A percentile compares a stretch with the other conserved stretches of the same genome.
These are phyloP conservation scores for Botrytis paeoniae DNA, from an alignment of 2,329 filamentous ascomycete species.

Conservation along the genomic window DNA sequence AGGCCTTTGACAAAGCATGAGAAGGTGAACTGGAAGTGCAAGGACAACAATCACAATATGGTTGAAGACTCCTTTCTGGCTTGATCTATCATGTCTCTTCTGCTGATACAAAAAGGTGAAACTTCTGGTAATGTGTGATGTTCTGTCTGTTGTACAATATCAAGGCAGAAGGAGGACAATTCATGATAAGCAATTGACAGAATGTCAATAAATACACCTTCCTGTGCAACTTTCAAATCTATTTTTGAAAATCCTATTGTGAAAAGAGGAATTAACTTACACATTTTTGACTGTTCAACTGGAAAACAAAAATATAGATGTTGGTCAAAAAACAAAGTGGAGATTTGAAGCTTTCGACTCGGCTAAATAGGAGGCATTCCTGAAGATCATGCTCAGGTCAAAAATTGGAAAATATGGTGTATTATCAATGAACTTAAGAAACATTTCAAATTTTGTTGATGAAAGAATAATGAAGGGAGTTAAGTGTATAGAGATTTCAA, in stretches of 20 bases:
- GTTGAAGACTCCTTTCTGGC: not conserved
- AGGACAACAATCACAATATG: not conserved
- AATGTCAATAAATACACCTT: not conserved
- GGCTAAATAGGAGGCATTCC: conserved; percentile 4
- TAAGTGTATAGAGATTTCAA: not conserved
- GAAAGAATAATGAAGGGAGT: too few species aligned
- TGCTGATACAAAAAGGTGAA: too few species aligned
- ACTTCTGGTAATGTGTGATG: not conserved
- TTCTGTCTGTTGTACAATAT: not conserved
- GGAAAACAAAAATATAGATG: not conserved
- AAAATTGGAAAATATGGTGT: not conserved
- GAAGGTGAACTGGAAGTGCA: not conserved
- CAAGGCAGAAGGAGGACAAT: not conserved
- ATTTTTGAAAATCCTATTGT: too few species aligned
- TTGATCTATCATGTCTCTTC: not conserved
- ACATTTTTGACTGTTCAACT: not conserved
- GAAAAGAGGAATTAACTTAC: not conserved
- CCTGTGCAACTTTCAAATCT: not conserved
- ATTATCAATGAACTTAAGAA: not conserved
- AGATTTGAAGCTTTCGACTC: not conserved
- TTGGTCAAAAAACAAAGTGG: not conserved
- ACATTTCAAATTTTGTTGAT: too few species aligned
- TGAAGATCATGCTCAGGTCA: not conserved
- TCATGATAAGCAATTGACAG: not conserved
- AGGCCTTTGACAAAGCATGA: not conserved